These are phyloP conservation scores for Lenzites betulinus DNA, from an alignment of 768 basidiomycete species.

Conservation along the genomic window DNA sequence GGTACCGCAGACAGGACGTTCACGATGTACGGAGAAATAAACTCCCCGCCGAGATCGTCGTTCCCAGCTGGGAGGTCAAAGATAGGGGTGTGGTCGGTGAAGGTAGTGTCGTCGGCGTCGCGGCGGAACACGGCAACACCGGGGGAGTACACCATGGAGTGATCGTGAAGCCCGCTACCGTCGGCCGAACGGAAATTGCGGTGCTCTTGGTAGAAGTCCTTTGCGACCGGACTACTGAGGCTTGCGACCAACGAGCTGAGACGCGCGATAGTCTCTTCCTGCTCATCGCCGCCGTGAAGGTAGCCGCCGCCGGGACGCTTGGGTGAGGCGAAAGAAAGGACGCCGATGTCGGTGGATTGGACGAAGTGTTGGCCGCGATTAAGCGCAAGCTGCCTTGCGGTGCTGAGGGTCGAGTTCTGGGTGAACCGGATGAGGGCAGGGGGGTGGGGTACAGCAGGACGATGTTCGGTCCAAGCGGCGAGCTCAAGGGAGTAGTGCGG, in stretches of 20 bases:
- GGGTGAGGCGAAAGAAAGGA: slow-evolving; percentile 46
- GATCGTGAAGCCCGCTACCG: slow-evolving; percentile 46
- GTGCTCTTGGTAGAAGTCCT: slow-evolving; percentile 45
- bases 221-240: slow-evolving; percentile 36
- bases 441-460: neutral
- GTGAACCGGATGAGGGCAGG: slow-evolving; percentile 34
- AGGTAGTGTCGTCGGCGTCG: slow-evolving; percentile 30
- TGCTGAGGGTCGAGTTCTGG: slow-evolving; percentile 34
- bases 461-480: slow-evolving; percentile 34
- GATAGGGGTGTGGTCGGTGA: slow-evolving; percentile 3
- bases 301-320: slow-evolving; percentile 49
- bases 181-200: slow-evolving; percentile 35
- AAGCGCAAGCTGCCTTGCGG: slow-evolving; percentile 32
- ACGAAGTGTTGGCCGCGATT: slow-evolving; percentile 25
- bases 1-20: slow-evolving; percentile 45
- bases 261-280: slow-evolving; percentile 46
- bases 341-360: slow-evolving; percentile 33
- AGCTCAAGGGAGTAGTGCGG: slow-evolving; percentile 40
- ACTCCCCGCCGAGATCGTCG: slow-evolving; percentile 29
- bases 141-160: slow-evolving; percentile 50
- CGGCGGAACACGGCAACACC: slow-evolving; percentile 45
- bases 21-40: slow-evolving; percentile 41
- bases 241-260: slow-evolving; percentile 43
- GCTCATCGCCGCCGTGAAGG: slow-evolving; percentile 47
- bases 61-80: slow-evolving; percentile 1